Conservation (phyloP, 495 filamentous ascomycete genomes). For the Neurospora sp. region DNA sequence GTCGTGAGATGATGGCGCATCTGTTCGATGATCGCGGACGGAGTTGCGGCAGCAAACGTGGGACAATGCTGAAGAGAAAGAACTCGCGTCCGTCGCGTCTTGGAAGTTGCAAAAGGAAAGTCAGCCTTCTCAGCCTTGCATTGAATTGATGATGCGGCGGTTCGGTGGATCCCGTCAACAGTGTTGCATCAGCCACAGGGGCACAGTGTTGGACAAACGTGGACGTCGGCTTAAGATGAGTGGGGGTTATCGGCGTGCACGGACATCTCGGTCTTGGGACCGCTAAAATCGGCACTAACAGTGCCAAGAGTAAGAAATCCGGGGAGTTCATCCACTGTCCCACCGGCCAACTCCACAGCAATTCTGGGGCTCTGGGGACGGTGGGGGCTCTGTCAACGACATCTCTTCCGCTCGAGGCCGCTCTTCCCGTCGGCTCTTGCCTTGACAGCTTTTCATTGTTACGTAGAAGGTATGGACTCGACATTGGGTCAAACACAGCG, state of each 20-base stretch:
- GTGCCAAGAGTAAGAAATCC: neutral
- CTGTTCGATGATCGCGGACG: neutral
- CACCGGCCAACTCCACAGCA: neutral
- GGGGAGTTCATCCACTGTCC: neutral
- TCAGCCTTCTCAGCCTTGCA: neutral
- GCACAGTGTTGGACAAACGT: neutral
- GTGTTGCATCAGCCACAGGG: neutral
- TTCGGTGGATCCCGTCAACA: neutral
- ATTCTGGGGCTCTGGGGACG: neutral
- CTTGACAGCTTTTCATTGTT: neutral
- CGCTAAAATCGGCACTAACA: neutral
- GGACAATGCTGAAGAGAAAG: no score
- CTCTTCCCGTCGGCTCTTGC: neutral
- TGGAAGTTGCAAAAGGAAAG: neutral
- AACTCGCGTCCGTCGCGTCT: neutral
- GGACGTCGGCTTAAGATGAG: neutral
- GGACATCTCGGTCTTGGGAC: neutral
- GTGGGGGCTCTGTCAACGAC: neutral
- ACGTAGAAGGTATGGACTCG: neutral
- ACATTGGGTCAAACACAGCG: neutral
- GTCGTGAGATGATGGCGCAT: neutral
- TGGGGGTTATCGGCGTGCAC: neutral
- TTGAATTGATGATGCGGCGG: neutral
- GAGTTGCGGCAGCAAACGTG: neutral
- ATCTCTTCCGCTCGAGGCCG: neutral